Evolutionary conservation across 225 moss, liverwort and hornwort genomes (phyloP).

Genomic region (Neckera pumila): DNA sequence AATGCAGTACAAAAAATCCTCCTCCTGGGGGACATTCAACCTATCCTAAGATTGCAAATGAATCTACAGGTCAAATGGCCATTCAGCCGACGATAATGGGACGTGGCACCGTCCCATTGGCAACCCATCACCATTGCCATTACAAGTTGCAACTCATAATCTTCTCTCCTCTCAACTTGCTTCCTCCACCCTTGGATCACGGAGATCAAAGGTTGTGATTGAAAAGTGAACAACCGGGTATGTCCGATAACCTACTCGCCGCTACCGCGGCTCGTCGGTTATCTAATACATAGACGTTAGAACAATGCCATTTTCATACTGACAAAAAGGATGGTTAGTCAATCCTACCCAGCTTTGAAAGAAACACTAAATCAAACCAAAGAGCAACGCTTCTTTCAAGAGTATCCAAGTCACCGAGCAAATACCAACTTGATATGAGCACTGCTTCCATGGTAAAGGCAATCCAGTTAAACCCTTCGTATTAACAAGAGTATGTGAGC

Average conservation of each 20-base stretch:
- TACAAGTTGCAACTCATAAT: too few relatives aligned
- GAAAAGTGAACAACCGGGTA: too few relatives aligned
- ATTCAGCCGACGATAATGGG: not conserved
- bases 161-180: too few relatives aligned
- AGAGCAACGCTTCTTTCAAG: not conserved
- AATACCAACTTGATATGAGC: not conserved
- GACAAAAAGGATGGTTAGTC: not conserved
- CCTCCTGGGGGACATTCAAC: not conserved
- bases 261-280: too few relatives aligned
- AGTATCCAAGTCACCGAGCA: not conserved
- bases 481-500: slow-evolving; percentile 20
- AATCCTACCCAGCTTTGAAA: not conserved
- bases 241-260: too few relatives aligned
- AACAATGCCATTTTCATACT: not conserved
- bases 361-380: not conserved
- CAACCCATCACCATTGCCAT: too few relatives aligned
- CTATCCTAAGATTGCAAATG: not conserved
- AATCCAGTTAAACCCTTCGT: slow-evolving; percentile 8
- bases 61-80: not conserved
- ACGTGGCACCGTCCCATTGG: too few relatives aligned
- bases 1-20: not conserved
- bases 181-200: too few relatives aligned
- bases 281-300: too few relatives aligned
- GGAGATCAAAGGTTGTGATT: too few relatives aligned
- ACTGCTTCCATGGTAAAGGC: not conserved